Evolutionary conservation across 2,329 filamentous ascomycete genomes (phyloP), one percentile per base, ranked within the genome.

Genomic region (Albophoma yamanashiensis): DNA sequence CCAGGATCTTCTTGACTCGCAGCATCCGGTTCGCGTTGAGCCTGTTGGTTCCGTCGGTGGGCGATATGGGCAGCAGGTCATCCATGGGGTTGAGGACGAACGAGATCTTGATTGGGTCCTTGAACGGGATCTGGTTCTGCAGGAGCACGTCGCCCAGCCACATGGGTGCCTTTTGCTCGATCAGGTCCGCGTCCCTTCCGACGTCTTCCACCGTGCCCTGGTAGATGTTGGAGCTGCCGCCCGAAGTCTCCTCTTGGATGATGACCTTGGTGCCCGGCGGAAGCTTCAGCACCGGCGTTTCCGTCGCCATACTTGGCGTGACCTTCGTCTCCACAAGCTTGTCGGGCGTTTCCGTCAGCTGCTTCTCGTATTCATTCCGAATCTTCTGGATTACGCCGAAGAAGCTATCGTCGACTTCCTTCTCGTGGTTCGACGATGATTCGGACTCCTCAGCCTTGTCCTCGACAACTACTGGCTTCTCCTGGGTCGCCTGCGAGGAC

Each of bases 1-100:
- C 85, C 61, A 97, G 76, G 27, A 99, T 94, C 79, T 99, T 99
- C 76, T 91, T 93, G 4, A 95, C 91, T 55, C 94, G 85, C 57
- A 99, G 80, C 94, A 99, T 97, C 59, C 93, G 85, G 70, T 97
- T 99, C 14, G 94, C 94, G 71, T 97, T 99, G 58, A 99, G 81
- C 31, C 94, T 87, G 65, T 92, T 93, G 72, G 93, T 96, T 58
- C 88, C 88, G 69, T 96, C 92, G 4, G 85, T 75, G 31, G 86
- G 83, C 39, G 88, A 84, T 57, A 97, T 88, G 59, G 82, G 82
- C 0, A 92, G 91, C 58, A 97, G 77, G 34, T 82, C 76, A 65
- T 91, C 87, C 67, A 89, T 82, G 0, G 94, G 92, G 66, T 94
- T 85, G 31, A 99, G 79, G 20, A 96, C 83, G 69, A 99, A 99